Conservation (phyloP, 371 early-diverging fungal species). For the Blakeslea trispora region DNA sequence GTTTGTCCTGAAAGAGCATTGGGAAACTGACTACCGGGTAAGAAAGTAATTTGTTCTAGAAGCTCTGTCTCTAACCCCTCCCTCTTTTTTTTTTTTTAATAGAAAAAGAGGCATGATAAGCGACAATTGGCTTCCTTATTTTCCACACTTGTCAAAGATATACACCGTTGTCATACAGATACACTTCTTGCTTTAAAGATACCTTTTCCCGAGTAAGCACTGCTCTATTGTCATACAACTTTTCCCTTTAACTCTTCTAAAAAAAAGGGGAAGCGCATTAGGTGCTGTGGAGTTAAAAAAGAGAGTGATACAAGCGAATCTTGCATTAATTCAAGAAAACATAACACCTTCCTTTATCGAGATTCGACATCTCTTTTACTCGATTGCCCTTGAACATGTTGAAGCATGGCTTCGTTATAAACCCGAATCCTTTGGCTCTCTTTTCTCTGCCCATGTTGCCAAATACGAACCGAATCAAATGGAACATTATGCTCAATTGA, state of each 20-base stretch:
- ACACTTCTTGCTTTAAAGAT: conserved; percentile 8
- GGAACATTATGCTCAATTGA: conserved; percentile 9
- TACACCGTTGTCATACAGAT: conserved; percentile 14
- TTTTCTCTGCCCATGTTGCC: conserved; percentile 6
- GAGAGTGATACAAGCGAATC: conserved; percentile 8
- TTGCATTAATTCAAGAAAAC: conserved; percentile 13
- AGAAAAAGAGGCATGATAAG: conserved; percentile 18
- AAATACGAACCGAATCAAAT: conserved; percentile 12
- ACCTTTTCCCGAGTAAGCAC: conserved; percentile 17
- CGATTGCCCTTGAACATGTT: conserved; percentile 4
- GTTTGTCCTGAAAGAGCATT: conserved; percentile 7
- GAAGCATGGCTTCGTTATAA: conserved; percentile 2
- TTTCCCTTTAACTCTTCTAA: too few relatives aligned
- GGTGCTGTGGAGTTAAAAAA: conserved; percentile 13
- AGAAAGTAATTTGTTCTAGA: not conserved
- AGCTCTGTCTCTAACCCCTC: too few relatives aligned
- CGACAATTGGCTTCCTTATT: conserved; percentile 5
- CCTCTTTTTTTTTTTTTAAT: not conserved
- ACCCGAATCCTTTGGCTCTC: conserved; percentile 6
- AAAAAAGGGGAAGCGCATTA: conserved; percentile 17
- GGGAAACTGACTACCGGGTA: conserved; percentile 20
- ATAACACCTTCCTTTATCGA: conserved; percentile 9
- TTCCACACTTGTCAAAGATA: conserved; percentile 10
- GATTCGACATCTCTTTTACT: conserved; percentile 3
- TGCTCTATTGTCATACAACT: too few relatives aligned